Base-by-base conservation (phyloP, 2,329 filamentous ascomycete species). In the Phyllachora maydis region DNA sequence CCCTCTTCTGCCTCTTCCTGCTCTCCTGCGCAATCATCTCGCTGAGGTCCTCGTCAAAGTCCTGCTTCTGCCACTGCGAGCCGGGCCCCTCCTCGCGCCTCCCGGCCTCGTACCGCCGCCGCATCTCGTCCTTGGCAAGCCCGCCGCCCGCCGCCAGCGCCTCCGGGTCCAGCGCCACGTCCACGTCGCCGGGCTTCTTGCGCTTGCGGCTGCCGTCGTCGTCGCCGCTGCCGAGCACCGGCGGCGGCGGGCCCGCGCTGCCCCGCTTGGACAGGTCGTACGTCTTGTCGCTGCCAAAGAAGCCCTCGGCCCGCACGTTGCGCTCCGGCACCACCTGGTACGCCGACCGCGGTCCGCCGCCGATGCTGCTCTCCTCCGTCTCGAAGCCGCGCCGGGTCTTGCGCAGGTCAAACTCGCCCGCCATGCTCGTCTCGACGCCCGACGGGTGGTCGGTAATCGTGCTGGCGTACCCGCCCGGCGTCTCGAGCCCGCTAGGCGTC, bases 1-100 rank as follows among this genome's bases (percentile, higher is more conserved):
- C 83, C 33, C 76, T 67, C 62, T 83, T 90, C 43, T 83, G 64
- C 43, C 82, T 65, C 62, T 95, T 95, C 33, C 81, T 65, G 41
- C 72, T 81, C 52, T 95, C 88, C 39, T 79, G 73, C 8, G 81
- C 81, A 52, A 98, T 93, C 78, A 98, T 90, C 39, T 92, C 78
- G 38, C 73, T 85, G 27, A 98, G 50, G 42, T 93, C 85, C 36
- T 95, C 85, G 43, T 91, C 78, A 47, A 62, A 58, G 5, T 16
- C 17, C 23, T 14, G 26, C 28, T 22, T 22, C 11, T 68, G 65
- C 65, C 73, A 81, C 37, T 69, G 63, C 12, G 68, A 65, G 17
- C 72, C 70, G 13, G 63, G 45, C 11, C 70, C 68, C 42, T 76
- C 74, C 32, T 72, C 62, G 28, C 54, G 58, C 40, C 48, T 65